A percentile compares a stretch with the other conserved stretches of the same genome.
These are phyloP conservation scores for Dysphania ambrosioides DNA, from an alignment of 148 eudicot genomes.

Conservation along the genomic window DNA sequence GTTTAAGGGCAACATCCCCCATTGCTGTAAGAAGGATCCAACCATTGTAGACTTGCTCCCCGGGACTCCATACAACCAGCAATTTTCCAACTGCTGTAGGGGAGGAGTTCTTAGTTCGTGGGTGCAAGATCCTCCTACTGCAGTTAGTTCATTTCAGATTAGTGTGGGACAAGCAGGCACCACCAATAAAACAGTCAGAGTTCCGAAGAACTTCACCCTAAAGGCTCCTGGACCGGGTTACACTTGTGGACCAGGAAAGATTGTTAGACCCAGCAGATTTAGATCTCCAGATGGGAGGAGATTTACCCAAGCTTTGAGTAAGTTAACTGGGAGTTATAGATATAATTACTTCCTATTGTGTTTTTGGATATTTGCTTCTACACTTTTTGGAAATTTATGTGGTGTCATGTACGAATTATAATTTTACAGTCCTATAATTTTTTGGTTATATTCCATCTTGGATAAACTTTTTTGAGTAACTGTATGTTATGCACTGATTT, in stretches of 20 bases:
- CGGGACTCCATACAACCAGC: conserved; percentile 54
- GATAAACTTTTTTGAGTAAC: not conserved
- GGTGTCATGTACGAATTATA: too few species aligned
- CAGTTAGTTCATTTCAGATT: conserved; percentile 51
- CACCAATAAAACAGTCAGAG: conserved; percentile 50
- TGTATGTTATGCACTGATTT: not conserved
- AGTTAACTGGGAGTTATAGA: conserved; percentile 16
- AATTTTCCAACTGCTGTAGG: conserved; percentile 55
- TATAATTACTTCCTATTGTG: not conserved
- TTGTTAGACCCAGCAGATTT: conserved; percentile 44
- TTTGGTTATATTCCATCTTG: too few species aligned
- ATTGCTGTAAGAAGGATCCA: conserved; percentile 55
- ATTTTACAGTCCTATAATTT: too few species aligned
- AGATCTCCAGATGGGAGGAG: conserved; percentile 44
- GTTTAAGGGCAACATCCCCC: conserved; percentile 55
- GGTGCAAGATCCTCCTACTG: conserved; percentile 49
- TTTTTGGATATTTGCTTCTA: not conserved
- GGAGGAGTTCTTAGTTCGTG: conserved; percentile 63
- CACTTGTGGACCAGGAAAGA: conserved; percentile 54
- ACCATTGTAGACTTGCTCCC: conserved; percentile 63
- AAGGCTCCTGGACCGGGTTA: conserved; percentile 64
- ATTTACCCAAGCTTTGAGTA: conserved; percentile 63
- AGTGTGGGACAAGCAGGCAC: conserved; percentile 59
- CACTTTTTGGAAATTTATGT: too few species aligned
- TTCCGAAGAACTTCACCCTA: conserved; percentile 59